These are phyloP conservation scores for Eucalyptus regnans DNA, from an alignment of 345 rosid species.

Conservation along the genomic window DNA sequence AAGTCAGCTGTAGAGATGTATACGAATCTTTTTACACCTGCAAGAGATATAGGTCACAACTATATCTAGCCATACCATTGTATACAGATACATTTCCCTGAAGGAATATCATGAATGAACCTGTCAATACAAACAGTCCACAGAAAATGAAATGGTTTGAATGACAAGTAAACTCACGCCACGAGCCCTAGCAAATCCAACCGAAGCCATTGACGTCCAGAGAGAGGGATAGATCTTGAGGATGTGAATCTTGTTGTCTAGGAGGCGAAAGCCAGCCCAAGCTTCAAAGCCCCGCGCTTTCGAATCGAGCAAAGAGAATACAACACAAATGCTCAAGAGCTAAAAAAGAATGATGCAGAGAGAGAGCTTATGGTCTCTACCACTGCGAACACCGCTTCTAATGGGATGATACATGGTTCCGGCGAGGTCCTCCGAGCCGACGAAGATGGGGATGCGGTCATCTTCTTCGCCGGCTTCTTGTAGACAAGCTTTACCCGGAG, in stretches of 20 bases:
- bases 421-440: not conserved
- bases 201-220: too few relatives aligned
- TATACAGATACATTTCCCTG: not conserved
- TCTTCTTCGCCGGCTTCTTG: not conserved
- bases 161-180: not conserved
- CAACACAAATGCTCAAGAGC: too few relatives aligned
- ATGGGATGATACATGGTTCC: slow-evolving; percentile 78
- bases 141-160: not conserved
- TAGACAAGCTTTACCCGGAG: not conserved
- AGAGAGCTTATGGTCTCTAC: too few relatives aligned
- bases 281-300: too few relatives aligned
- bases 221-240: too few relatives aligned
- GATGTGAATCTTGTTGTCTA: too few relatives aligned
- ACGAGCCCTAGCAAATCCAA: too few relatives aligned
- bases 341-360: too few relatives aligned
- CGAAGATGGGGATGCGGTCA: not conserved
- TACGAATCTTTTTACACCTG: slow-evolving; percentile 85
- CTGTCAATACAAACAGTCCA: not conserved
- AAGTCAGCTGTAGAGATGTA: slow-evolving; percentile 92
- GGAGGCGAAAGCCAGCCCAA: too few relatives aligned
- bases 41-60: not conserved
- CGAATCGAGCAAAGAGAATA: too few relatives aligned
- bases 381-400: slow-evolving; percentile 75
- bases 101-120: not conserved
- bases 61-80: not conserved